These are phyloP conservation scores for Fusarium chaquense DNA, from an alignment of 2,329 filamentous ascomycete genomes.

Conservation along the genomic window DNA sequence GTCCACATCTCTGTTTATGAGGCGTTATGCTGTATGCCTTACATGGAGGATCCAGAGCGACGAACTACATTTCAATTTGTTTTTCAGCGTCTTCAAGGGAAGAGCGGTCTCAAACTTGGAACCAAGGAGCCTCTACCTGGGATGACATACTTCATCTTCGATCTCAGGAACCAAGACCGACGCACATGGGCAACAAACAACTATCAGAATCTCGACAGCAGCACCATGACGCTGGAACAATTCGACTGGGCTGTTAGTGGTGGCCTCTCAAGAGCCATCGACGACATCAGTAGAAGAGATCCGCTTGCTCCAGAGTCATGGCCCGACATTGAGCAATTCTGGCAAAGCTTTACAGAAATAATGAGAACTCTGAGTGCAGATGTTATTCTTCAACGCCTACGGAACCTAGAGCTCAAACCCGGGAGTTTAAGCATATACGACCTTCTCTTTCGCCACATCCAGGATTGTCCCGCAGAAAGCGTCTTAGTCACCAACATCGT, in stretches of 20 bases:
- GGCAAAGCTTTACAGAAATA: conserved; percentile 81
- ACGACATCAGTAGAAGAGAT: conserved; percentile 67
- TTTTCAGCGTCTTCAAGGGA: conserved; percentile 79
- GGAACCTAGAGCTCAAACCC: conserved; percentile 78
- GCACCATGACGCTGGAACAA: conserved; percentile 73
- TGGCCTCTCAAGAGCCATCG: conserved; percentile 75
- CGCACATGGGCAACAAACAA: conserved; percentile 56
- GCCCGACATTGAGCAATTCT: conserved; percentile 75
- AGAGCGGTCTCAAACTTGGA: conserved; percentile 80
- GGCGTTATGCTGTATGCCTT: conserved; percentile 84
- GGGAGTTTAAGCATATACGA: conserved; percentile 73
- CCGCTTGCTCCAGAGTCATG: conserved; percentile 52
- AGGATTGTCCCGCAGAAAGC: conserved; percentile 61
- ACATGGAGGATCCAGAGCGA: conserved; percentile 70
- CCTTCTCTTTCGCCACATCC: conserved; percentile 68
- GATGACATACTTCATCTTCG: conserved; percentile 86
- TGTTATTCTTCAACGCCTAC: conserved; percentile 81
- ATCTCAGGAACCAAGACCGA: conserved; percentile 67
- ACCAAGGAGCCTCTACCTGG: conserved; percentile 81
- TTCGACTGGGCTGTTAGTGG: conserved; percentile 91
- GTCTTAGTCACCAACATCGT: conserved; percentile 77
- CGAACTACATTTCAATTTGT: conserved; percentile 79
- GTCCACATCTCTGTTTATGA: conserved; percentile 88
- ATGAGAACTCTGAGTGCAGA: conserved; percentile 78
- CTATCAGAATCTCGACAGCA: conserved; percentile 64